These are phyloP conservation scores for Leptographium flavum DNA, from an alignment of 2,329 filamentous ascomycete genomes.

Conservation along the genomic window DNA sequence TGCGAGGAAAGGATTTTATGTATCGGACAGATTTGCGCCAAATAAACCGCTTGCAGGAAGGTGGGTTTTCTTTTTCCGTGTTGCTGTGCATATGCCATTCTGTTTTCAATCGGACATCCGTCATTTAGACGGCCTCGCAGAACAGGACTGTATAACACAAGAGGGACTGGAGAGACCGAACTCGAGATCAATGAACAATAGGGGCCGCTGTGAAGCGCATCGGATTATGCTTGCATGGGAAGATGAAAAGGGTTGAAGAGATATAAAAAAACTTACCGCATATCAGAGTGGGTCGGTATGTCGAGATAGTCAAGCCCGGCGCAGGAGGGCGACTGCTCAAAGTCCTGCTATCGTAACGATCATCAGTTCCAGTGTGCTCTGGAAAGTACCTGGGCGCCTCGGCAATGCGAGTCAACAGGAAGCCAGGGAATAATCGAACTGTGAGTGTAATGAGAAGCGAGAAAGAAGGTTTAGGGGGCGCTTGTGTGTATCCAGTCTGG, in stretches of 20 bases:
- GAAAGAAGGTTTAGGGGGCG: too few species aligned
- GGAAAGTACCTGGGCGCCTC: not conserved
- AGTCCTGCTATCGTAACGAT: constrained; percentile 28
- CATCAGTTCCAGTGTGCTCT: constrained; percentile 11
- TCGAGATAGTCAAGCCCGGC: constrained; percentile 39
- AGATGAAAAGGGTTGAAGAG: not conserved
- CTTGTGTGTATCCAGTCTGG: too few species aligned
- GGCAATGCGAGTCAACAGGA: too few species aligned
- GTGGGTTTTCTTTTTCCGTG: not conserved
- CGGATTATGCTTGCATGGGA: not conserved
- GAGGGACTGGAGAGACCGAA: not conserved
- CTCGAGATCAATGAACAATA: not conserved
- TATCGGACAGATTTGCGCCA: not conserved
- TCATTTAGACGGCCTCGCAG: not conserved
- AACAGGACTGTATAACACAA: not conserved
- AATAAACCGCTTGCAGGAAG: not conserved
- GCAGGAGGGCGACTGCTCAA: constrained; percentile 35
- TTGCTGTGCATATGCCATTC: not conserved
- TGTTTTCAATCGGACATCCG: not conserved
- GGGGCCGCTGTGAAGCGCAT: too few species aligned
- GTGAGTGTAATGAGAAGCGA: not conserved
- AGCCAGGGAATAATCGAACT: too few species aligned
- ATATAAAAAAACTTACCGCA: constrained; percentile 32
- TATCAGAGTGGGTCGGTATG: constrained; percentile 34
- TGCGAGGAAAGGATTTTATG: not conserved